Conservation (phyloP, 352 stramenopile genomes). For the Peronospora destructor region DNA sequence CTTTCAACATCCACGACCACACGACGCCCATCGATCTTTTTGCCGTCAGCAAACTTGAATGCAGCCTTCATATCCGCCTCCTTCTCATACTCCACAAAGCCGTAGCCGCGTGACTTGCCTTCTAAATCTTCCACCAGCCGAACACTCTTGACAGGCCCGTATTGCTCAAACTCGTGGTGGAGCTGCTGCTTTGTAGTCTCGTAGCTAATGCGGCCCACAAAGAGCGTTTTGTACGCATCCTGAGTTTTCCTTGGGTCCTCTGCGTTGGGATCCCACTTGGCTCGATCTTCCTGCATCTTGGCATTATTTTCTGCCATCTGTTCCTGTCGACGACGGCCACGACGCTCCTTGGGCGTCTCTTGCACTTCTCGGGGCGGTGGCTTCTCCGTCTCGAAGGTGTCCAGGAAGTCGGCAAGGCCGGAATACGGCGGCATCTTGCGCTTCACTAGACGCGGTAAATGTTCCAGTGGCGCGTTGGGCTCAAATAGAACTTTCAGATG, state of each 20-base stretch:
- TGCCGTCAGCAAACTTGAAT: slow-evolving; percentile 91
- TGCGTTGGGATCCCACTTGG: slow-evolving; percentile 67
- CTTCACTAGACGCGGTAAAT: slow-evolving; percentile 68
- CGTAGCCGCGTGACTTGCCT: slow-evolving; percentile 92
- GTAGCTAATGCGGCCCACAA: slow-evolving; percentile 95
- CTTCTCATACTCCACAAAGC: slow-evolving; percentile 98
- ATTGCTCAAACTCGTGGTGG: slow-evolving; percentile 94
- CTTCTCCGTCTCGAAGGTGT: slow-evolving; percentile 51
- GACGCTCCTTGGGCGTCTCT: slow-evolving; percentile 74
- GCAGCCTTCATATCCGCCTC: slow-evolving; percentile 94
- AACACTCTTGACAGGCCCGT: slow-evolving; percentile 87
- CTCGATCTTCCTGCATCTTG: slow-evolving; percentile 54
- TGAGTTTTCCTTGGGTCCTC: slow-evolving; percentile 64
- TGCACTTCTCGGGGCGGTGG: slow-evolving; percentile 50
- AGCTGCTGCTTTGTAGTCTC: slow-evolving; percentile 98
- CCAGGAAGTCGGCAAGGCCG: slow-evolving; percentile 39
- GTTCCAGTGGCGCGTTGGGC: slow-evolving; percentile 63
- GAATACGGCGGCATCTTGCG: slow-evolving; percentile 84
- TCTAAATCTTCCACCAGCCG: slow-evolving; percentile 81
- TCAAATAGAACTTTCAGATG: slow-evolving; percentile 81
- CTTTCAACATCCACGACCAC: slow-evolving; percentile 98
- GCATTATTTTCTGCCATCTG: slow-evolving; percentile 52
- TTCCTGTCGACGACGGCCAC: slow-evolving; percentile 52
- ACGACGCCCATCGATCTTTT: slow-evolving; percentile 93
- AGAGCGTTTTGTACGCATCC: slow-evolving; percentile 97